A percentile compares a stretch with the other conserved stretches of the same genome.
phyloP scores from a whole-genome alignment of 2,329 filamentous ascomycete species.

The Grosmannia clavigera region DNA sequence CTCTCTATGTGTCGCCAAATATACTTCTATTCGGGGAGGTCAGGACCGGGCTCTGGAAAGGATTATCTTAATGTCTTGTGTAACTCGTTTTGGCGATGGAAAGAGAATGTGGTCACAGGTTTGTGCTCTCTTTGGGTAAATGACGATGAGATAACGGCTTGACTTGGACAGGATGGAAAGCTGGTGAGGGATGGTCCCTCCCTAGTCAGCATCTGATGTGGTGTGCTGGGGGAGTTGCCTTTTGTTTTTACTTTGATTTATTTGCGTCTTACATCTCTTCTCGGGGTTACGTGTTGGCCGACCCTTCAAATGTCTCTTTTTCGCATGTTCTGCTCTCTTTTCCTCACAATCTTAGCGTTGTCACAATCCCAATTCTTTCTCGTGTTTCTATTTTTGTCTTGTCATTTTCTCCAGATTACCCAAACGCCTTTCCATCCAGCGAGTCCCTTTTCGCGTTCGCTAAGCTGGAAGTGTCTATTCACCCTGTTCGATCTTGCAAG shows the following conservation, averaged over 20 bases:
- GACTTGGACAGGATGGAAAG: neutral
- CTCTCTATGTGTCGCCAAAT: neutral
- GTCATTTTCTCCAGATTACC: neutral
- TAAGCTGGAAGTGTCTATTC: neutral
- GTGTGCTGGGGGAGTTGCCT: neutral
- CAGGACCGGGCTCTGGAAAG: slow-evolving; percentile 4
- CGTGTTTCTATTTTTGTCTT: neutral
- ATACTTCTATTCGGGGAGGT: neutral
- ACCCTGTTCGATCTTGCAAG: neutral
- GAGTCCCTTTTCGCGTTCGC: neutral
- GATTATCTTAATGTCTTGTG: slow-evolving; percentile 6
- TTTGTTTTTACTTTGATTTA: neutral
- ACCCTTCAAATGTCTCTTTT: neutral
- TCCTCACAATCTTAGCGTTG: neutral
- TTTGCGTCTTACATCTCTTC: neutral
- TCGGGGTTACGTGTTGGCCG: neutral
- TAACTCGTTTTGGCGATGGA: neutral
- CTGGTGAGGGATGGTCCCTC: neutral
- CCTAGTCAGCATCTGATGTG: neutral
- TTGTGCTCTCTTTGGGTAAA: neutral
- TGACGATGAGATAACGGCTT: neutral
- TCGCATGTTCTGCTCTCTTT: neutral
- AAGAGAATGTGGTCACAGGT: neutral
- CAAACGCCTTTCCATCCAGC: neutral
- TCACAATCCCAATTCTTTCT: neutral